Evolutionary conservation across 768 basidiomycete species (phyloP), one percentile per base, ranked within the genome.

Genomic region (Strobilomyces echinocephalus): DNA sequence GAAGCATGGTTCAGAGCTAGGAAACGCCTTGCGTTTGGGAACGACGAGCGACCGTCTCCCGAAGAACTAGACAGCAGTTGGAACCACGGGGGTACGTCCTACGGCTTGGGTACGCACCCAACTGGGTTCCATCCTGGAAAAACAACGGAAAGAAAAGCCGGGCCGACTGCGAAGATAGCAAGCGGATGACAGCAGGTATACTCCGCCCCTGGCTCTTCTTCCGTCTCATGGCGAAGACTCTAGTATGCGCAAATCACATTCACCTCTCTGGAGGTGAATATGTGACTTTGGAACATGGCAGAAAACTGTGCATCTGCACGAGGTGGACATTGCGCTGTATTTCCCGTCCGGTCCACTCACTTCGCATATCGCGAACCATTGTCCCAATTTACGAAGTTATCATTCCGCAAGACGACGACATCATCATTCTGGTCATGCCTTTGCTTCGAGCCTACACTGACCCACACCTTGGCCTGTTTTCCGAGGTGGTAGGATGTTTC

Each of bases 361-460:
- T 6, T 24, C 41, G 7, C 41, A 42, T 11, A 11, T 18, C 11
- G 21, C 41, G 21, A 42, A 70, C 20, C 65, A 71, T 11, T 67
- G 58, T 69, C 8, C 68, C 67, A 5, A 8, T 69, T 7, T 53
- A 63, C 4, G 63, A 68, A 0, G 57, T 66, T 1, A 5, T 65
- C 1, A 0, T 14, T 0, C 12, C 53, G 8, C 56, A 63, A 0
- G 38, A n/a, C 4, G 60, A 62, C 1, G 46, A 66, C 1, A 43
- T 5, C 1, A n/a, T 50, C 0, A 60, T 70, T 15, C 50, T 72
- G 0, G 71, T 65, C 0, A 69, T 72, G 68, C 71, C 71, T 2
- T 53, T 65, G 3, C 52, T 70, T 6, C 58, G 62, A 2, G 33
- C 31, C 11, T 72, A 60, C 12, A 30, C 26, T 15, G 15, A 64